Evolutionary conservation across 345 rosid genomes (phyloP), one percentile per base, ranked within the genome.

Genomic region (Gossypium sturtianum): DNA sequence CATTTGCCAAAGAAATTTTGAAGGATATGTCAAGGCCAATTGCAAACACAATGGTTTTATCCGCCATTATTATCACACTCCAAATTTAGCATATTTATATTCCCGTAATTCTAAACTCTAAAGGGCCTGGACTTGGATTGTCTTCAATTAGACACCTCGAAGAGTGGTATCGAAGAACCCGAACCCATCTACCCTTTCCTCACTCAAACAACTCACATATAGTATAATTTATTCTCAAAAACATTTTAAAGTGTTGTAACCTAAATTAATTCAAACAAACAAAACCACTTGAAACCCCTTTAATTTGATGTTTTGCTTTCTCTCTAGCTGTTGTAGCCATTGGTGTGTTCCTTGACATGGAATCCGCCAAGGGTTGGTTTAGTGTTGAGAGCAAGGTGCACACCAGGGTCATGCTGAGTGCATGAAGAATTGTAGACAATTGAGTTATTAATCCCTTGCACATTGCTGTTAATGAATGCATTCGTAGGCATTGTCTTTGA

Each of bases 371-470:
- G 86, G 9, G 57, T 70, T 38, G 91, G 90, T 78, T 87, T 92
- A 53, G 84, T 72, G 15, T 81, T 73, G 59, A 91, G 77, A 45
- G 84, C 34, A 38, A 89, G 84, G 79, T 89, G 98, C 61, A 88
- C 89, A 1, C 97, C 97, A 44, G 98, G 97, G 76, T 92, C 91
- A 44, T 90, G 89, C 79, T 85, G 87, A 69, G 78, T 79, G 76
- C 89, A 87, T 2, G 89, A 76, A 63, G 97, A 86, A 38, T 89
- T 82, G 83, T 51, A 87, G 58, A 92, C 75, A 27, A 94, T 85
- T 10, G 98, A 94, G 82, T 89, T 94, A 83, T 92, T 94, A 73
- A 92, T 80, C 68, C 90, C 90, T 78, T 94, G 97, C 57, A 91
- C 98, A 25, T 94, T 92, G 80, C 98, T 92, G 75, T 94, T 94